A percentile compares a stretch with the other conserved stretches of the same genome.
Conservation (phyloP, 2,329 filamentous ascomycete species). For the Botrytis aclada region DNA sequence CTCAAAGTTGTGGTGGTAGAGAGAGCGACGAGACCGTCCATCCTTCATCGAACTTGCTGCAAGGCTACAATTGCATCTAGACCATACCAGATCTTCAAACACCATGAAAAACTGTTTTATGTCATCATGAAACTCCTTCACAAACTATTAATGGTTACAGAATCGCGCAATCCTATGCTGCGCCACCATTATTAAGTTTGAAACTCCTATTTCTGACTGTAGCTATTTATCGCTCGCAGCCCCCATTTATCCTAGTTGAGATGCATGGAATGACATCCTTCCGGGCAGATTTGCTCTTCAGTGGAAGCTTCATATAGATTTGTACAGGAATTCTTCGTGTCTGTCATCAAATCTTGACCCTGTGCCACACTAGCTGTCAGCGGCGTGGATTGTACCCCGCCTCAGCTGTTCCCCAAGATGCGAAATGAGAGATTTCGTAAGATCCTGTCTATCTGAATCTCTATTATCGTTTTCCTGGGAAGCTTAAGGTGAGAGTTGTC, state of each 20-base stretch:
- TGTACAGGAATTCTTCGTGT: conserved; percentile 3
- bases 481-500: conserved; percentile 1
- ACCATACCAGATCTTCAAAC: background rate
- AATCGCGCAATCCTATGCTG: conserved; percentile 5
- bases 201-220: conserved; percentile 8
- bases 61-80: background rate
- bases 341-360: conserved; percentile 6
- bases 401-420: background rate
- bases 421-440: background rate
- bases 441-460: background rate
- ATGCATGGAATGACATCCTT: conserved; percentile 14
- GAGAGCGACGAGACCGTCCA: background rate
- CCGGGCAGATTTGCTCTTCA: background rate
- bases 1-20: background rate
- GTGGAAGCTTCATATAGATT: conserved; percentile 17
- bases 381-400: conserved; percentile 6
- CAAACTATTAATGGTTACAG: background rate
- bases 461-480: background rate
- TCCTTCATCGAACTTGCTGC: background rate
- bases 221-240: conserved; percentile 9
- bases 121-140: background rate
- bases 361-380: conserved; percentile 11
- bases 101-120: background rate
- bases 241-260: background rate
- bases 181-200: conserved; percentile 9